These are phyloP conservation scores for Takashimella tepidaria DNA, from an alignment of 1,284 basidiomycete genomes.

Conservation along the genomic window DNA sequence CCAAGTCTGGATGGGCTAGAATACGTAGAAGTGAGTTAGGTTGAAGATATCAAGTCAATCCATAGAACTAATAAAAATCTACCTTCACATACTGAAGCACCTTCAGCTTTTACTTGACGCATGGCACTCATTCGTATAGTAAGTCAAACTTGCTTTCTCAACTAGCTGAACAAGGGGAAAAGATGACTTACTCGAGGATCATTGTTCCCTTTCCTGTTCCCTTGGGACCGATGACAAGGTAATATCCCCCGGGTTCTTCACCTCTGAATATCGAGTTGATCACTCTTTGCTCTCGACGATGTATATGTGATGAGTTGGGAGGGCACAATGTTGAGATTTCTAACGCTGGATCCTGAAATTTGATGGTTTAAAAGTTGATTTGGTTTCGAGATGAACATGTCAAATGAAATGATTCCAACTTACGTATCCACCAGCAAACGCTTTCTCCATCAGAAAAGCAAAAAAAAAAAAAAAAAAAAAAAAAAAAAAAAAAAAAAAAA, in stretches of 20 bases:
- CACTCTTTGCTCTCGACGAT: constrained; percentile 65
- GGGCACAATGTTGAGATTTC: constrained; percentile 56
- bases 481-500: too few species aligned
- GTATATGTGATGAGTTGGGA: constrained; percentile 56
- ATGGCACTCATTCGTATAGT: too few species aligned
- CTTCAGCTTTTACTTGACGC: constrained; percentile 66
- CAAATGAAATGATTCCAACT: too few species aligned
- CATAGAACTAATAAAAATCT: too few species aligned
- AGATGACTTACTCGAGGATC: constrained; percentile 58
- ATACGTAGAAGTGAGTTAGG: too few species aligned
- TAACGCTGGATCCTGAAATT: constrained; percentile 72
- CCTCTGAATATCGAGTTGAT: constrained; percentile 74
- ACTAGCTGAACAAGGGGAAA: too few species aligned
- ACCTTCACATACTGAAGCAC: constrained; percentile 49
- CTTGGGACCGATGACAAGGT: constrained; percentile 69
- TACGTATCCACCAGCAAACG: constrained; percentile 43
- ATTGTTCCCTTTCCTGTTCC: constrained; percentile 69
- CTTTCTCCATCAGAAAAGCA: constrained; percentile 38
- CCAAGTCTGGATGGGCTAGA: constrained; percentile 61
- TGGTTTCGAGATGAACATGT: too few species aligned
- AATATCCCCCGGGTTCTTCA: constrained; percentile 65
- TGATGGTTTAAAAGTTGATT: too few species aligned
- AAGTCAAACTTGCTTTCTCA: too few species aligned
- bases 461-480: too few species aligned
- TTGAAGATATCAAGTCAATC: too few species aligned